Conservation (phyloP, 192 early-diverging fungal species). For the Spizellomyces sp. region DNA sequence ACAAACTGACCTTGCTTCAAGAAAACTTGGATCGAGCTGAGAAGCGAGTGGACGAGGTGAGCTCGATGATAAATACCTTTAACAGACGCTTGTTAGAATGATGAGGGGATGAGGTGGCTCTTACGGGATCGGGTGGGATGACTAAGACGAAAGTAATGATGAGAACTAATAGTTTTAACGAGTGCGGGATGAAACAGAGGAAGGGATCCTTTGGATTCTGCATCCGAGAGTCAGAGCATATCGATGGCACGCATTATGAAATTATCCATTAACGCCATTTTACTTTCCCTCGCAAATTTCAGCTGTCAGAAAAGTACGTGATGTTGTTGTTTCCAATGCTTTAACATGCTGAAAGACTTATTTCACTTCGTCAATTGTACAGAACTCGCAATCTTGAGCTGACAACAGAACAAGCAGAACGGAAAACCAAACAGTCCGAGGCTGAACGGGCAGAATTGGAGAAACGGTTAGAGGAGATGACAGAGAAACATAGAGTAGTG, state of each 20-base stretch:
- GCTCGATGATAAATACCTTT: neutral
- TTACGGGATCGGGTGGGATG: no score
- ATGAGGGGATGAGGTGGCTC: no score
- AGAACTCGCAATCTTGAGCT: slow-evolving; percentile 78
- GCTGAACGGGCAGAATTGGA: slow-evolving; percentile 69
- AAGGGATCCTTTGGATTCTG: no score
- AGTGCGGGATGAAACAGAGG: no score
- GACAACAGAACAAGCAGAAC: slow-evolving; percentile 84
- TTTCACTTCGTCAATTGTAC: neutral
- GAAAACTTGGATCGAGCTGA: slow-evolving; percentile 54
- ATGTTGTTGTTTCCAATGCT: no score
- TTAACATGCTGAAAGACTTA: no score
- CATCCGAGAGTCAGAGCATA: no score
- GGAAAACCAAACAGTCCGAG: slow-evolving; percentile 82
- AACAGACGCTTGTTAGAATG: neutral
- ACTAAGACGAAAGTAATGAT: no score
- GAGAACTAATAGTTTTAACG: no score
- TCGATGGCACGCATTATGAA: no score
- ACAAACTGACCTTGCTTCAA: slow-evolving; percentile 56
- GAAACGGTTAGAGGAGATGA: slow-evolving; percentile 71
- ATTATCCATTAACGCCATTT: neutral
- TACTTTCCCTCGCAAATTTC: neutral
- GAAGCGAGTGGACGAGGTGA: slow-evolving; percentile 58
- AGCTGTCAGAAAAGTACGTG: neutral
- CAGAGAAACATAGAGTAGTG: slow-evolving; percentile 62